These are phyloP conservation scores for Pichia inconspicua DNA, from an alignment of 1,139 yeast species.

Conservation along the genomic window DNA sequence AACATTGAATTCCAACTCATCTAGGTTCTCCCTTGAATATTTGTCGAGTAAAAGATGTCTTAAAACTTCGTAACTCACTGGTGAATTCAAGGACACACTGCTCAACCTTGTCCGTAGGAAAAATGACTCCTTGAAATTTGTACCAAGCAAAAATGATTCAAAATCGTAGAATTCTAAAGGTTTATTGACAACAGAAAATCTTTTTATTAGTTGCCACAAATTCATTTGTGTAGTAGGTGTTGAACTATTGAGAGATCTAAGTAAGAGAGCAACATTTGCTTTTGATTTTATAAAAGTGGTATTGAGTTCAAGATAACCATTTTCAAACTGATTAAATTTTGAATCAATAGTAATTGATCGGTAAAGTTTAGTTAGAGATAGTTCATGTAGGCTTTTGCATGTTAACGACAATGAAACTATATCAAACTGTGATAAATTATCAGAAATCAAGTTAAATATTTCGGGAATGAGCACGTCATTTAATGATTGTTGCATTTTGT, in stretches of 20 bases:
- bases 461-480: constrained; percentile 15
- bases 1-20: constrained; percentile 4
- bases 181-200: constrained; percentile 15
- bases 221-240: neutral
- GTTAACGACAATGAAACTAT: constrained; percentile 12
- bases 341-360: constrained; percentile 18
- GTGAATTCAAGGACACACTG: constrained; percentile 8
- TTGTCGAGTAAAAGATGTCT: constrained; percentile 4
- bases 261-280: constrained; percentile 14
- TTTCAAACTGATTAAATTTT: constrained; percentile 20
- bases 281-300: constrained; percentile 21
- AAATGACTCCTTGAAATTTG: neutral
- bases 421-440: constrained; percentile 21
- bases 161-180: constrained; percentile 25
- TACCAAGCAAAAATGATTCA: constrained; percentile 12
- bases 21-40: constrained; percentile 7
- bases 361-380: constrained; percentile 13
- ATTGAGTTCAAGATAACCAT: constrained; percentile 12
- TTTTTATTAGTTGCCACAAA: constrained; percentile 3
- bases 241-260: constrained; percentile 5
- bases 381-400: constrained; percentile 6
- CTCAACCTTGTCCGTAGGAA: constrained; percentile 8
- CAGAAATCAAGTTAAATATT: constrained; percentile 15
- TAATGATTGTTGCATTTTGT: neutral
- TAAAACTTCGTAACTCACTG: constrained; percentile 13